Evolutionary conservation across 257 asterid genomes (phyloP).

Genomic region (Solanum dulcamara): DNA sequence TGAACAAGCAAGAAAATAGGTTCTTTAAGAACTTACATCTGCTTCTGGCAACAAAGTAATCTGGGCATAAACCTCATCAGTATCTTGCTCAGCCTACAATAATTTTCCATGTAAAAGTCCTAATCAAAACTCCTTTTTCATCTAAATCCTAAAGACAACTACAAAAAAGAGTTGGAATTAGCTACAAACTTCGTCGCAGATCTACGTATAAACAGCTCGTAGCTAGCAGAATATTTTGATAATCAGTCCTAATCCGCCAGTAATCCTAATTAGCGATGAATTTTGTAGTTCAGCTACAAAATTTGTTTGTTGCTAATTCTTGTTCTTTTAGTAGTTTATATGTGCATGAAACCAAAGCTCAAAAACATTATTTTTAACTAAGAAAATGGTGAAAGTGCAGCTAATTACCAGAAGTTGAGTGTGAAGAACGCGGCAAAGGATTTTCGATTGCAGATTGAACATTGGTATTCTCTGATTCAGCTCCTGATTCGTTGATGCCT

Average conservation of each 20-base stretch:
- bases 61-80: constrained; percentile 43
- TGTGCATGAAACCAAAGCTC: not conserved
- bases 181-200: not conserved
- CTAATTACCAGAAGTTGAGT: constrained; percentile 53
- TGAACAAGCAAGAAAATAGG: not conserved
- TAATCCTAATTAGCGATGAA: too few species aligned
- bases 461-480: constrained; percentile 57
- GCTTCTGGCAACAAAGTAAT: constrained; percentile 35
- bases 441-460: constrained; percentile 78
- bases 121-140: not conserved
- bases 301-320: not conserved
- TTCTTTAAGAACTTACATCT: constrained; percentile 21
- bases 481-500: constrained; percentile 91
- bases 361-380: not conserved
- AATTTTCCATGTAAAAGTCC: not conserved
- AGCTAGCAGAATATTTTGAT: not conserved
- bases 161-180: not conserved
- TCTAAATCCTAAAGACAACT: not conserved
- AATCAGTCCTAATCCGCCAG: too few species aligned
- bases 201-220: not conserved
- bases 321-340: not conserved
- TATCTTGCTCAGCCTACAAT: constrained; percentile 35
- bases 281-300: too few species aligned
- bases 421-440: constrained; percentile 60
- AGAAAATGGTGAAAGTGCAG: not conserved